These are phyloP conservation scores for Periconia sp. DNA, from an alignment of 2,329 filamentous ascomycete genomes.

Conservation along the genomic window DNA sequence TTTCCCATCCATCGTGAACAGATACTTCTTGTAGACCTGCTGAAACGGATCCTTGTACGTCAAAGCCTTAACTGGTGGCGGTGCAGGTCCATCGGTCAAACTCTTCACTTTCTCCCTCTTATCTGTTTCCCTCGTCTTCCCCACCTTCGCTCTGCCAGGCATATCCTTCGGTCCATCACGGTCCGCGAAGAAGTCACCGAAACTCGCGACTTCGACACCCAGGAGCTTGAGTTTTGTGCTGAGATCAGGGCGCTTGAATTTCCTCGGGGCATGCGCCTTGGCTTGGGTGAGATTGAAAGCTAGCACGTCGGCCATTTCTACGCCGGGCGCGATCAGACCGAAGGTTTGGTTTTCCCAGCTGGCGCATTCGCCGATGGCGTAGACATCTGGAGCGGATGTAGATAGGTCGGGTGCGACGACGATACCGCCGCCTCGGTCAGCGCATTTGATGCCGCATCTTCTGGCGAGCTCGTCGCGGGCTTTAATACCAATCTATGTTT, in stretches of 20 bases:
- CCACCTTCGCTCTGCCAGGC: constrained; percentile 59
- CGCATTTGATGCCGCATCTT: constrained; percentile 69
- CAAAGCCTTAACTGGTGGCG: constrained; percentile 73
- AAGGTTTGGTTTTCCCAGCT: constrained; percentile 87
- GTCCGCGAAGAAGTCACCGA: constrained; percentile 92
- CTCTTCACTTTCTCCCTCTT: constrained; percentile 51
- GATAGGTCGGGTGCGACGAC: constrained; percentile 67
- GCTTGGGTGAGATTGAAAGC: constrained; percentile 89
- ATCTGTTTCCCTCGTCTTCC: constrained; percentile 46
- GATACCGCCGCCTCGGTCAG: constrained; percentile 73
- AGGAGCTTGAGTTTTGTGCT: constrained; percentile 91
- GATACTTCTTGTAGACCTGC: constrained; percentile 89
- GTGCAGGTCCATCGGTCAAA: constrained; percentile 57
- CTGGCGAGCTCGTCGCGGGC: constrained; percentile 77
- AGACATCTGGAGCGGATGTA: constrained; percentile 73
- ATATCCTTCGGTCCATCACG: constrained; percentile 76
- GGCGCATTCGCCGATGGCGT: constrained; percentile 88
- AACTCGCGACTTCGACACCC: constrained; percentile 88
- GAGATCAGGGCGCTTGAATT: constrained; percentile 80
- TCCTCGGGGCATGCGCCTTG: constrained; percentile 66
- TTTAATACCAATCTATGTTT: constrained; percentile 69
- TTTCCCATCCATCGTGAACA: constrained; percentile 88
- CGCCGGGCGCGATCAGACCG: constrained; percentile 83
- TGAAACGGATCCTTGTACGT: constrained; percentile 89
- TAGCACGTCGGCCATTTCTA: constrained; percentile 91